Base-by-base conservation (phyloP, 495 filamentous ascomycete species). In the Xylona heveae region DNA sequence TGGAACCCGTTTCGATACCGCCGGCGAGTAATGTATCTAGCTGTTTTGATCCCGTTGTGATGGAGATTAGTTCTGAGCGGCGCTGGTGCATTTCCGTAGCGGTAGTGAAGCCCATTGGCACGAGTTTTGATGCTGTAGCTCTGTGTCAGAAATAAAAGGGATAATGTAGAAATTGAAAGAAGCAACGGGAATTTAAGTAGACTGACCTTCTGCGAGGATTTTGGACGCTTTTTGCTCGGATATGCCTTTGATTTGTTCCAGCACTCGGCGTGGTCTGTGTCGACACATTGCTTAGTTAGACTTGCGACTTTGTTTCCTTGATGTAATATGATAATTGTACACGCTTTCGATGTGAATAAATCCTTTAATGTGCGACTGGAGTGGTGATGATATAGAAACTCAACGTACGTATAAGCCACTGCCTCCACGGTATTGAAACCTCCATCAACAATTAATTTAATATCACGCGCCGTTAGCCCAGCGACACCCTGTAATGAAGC, bases 71-170 rank as follows among this genome's bases (percentile, higher is more conserved):
- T 48, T 95, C 88, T 48, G 79, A 91, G 48, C 88, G 71, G 36
- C 88, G 72, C 28, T 80, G 80, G 44, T 97, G 88, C 90, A 97
- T 97, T 56, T 97, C 88, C 0, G 88, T 97, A n/a, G 88, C 88
- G 0, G 88, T 97, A 5, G 88, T 97, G 48, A 97, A 97, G 6
- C 88, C 88, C 81, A 97, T 91, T 0, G 88, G 88, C 0, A 97
- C 88, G 24, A 94, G 64, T 51, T 93, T 95, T 10, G 82, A 80
- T 16, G 85, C 88, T 90, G 42, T 36, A 28, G 14, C 29, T 23
- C 19, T 4, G 6, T 8, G 19, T 35, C 18, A 35, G 15, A 5
- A 21, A 42, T 36, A 16, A 35, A n/a, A 4, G 12, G 19, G 19
- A 28, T 10, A 34, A 36, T 16, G 23, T 10, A 28, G 13, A 23